A percentile compares a stretch with the other conserved stretches of the same genome.
Conservation (phyloP, 108 stramenopile species). For the Nitzschia inconspicua region DNA sequence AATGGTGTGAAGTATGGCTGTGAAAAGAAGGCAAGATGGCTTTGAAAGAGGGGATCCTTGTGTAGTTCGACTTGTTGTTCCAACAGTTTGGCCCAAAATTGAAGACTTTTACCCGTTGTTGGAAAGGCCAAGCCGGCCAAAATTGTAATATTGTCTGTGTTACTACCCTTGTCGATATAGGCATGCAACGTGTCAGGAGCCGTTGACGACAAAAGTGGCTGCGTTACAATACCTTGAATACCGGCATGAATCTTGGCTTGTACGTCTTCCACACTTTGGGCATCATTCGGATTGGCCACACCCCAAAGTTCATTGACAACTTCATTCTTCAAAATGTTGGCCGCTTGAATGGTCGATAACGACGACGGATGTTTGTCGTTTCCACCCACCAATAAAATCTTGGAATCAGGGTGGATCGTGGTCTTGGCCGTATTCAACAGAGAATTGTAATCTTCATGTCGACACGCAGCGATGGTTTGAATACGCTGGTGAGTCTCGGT, state of each 20-base stretch:
- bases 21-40: slow-evolving; percentile 41
- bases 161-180: slow-evolving; percentile 13
- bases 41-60: slow-evolving; percentile 31
- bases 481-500: slow-evolving; percentile 10
- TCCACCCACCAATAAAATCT: slow-evolving; percentile 39
- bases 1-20: slow-evolving; percentile 15
- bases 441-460: slow-evolving; percentile 17
- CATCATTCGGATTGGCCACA: slow-evolving; percentile 44
- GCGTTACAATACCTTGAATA: slow-evolving; percentile 37
- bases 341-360: slow-evolving; percentile 30
- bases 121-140: slow-evolving; percentile 43
- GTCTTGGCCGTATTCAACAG: neutral
- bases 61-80: slow-evolving; percentile 19
- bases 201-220: slow-evolving; percentile 36
- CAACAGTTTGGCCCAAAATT: slow-evolving; percentile 37
- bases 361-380: slow-evolving; percentile 21
- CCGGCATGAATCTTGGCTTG: slow-evolving; percentile 29
- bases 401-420: neutral
- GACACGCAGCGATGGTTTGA: slow-evolving; percentile 32
- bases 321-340: slow-evolving; percentile 16
- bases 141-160: neutral
- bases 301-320: slow-evolving; percentile 21
- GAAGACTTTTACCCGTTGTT: slow-evolving; percentile 12
- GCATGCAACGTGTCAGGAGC: slow-evolving; percentile 26
- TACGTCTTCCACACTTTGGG: slow-evolving; percentile 14